phyloP scores from a whole-genome alignment of 2,329 filamentous ascomycete species.

The Apiospora aurea region DNA sequence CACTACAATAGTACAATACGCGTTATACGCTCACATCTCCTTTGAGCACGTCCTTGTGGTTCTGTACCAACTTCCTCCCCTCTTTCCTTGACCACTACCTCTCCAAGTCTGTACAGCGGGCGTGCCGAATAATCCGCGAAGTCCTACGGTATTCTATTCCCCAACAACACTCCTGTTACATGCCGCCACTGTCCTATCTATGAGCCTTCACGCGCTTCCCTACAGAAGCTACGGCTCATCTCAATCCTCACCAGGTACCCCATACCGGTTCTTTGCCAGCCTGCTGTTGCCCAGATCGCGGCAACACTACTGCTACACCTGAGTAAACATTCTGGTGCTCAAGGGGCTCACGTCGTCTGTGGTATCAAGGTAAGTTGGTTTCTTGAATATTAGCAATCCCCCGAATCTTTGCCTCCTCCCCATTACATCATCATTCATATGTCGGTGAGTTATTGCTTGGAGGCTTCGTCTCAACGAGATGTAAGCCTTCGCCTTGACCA shows the following conservation, averaged over 20 bases:
- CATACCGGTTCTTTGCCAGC: not conserved
- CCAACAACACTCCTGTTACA: not conserved
- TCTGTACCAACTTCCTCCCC: not conserved
- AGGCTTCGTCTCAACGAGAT: not conserved
- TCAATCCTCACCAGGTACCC: not conserved
- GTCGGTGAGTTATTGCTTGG: not conserved
- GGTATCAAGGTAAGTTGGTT: not conserved
- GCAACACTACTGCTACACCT: not conserved
- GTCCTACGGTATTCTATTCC: not conserved
- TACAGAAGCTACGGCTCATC: not conserved
- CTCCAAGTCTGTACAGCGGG: not conserved
- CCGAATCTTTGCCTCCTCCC: not conserved
- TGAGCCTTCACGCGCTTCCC: not conserved
- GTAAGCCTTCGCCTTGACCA: not conserved
- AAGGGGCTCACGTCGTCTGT: too few species aligned
- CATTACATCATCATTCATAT: not conserved
- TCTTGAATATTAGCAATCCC: not conserved
- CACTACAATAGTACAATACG: too few species aligned
- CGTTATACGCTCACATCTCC: not conserved
- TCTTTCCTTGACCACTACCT: not conserved
- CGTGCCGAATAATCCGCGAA: not conserved
- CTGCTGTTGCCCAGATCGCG: not conserved
- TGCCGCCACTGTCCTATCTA: not conserved
- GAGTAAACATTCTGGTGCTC: not conserved
- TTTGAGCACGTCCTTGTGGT: too few species aligned